Percentiles rank a stretch among this genome's conserved stretches.
Conservation (phyloP, 768 basidiomycete species). For the Holtermannia corniformis region DNA sequence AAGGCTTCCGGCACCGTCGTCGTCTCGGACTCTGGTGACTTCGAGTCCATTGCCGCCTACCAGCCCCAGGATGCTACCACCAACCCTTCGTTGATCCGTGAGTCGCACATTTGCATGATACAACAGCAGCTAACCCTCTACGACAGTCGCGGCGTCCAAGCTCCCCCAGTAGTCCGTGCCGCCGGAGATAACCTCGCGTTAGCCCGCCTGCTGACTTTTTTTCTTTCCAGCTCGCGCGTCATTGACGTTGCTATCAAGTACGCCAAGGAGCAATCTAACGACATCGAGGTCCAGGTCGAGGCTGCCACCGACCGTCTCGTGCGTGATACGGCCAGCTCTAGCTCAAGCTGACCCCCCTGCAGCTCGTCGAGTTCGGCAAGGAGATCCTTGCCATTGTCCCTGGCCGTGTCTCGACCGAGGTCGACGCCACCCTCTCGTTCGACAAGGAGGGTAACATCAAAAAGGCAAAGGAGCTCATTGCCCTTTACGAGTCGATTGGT, state of each 20-base stretch:
- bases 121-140: background rate
- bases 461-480: conserved; percentile 60
- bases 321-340: conserved; percentile 30
- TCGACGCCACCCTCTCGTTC: conserved; percentile 94
- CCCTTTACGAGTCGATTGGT: conserved; percentile 87
- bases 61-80: conserved; percentile 99
- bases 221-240: conserved; percentile 8
- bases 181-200: background rate
- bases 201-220: conserved; percentile 1
- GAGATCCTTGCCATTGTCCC: conserved; percentile 93
- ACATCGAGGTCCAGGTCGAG: conserved; percentile 63
- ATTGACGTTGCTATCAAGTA: conserved; percentile 39
- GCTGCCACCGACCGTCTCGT: conserved; percentile 83
- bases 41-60: conserved; percentile 88
- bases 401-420: conserved; percentile 97
- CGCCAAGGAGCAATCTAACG: conserved; percentile 55
- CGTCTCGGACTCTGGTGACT: conserved; percentile 95
- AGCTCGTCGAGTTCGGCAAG: conserved; percentile 97
- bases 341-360: conserved; percentile 4
- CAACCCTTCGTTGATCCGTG: conserved; percentile 66
- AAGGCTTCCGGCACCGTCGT: conserved; percentile 91
- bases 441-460: conserved; percentile 53
- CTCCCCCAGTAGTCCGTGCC: background rate
- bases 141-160: background rate
- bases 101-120: conserved; percentile 1